Evolutionary conservation across 176 grass and related monocot species (phyloP).

Genomic region (Raddia distichophylla): DNA sequence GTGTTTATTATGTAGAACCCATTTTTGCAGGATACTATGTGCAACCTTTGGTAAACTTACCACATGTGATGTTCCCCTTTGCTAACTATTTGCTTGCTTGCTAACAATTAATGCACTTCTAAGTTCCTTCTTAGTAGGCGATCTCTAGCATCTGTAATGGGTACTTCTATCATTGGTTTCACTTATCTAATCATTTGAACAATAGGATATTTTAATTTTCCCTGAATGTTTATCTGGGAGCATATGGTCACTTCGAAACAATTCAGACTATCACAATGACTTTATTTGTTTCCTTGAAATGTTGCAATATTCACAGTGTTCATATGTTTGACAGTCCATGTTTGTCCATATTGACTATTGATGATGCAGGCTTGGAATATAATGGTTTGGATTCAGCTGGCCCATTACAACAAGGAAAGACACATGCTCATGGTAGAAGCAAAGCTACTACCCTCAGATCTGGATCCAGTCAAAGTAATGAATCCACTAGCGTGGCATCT

Average conservation of each 20-base stretch:
- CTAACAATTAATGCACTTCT: neutral
- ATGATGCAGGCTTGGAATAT: neutral
- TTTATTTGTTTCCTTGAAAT: neutral
- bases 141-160: neutral
- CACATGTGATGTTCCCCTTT: neutral
- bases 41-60: neutral
- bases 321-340: neutral
- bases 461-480: neutral
- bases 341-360: constrained; percentile 22
- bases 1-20: neutral
- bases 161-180: neutral
- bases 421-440: constrained; percentile 29
- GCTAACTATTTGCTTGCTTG: neutral
- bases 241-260: neutral
- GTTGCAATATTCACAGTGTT: neutral
- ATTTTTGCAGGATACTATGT: neutral
- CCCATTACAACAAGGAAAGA: constrained; percentile 32
- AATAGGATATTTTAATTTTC: constrained; percentile 15
- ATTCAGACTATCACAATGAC: constrained; percentile 4
- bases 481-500: constrained; percentile 6
- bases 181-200: constrained; percentile 13
- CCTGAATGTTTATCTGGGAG: neutral
- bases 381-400: constrained; percentile 28
- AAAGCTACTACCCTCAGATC: constrained; percentile 35
- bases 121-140: neutral